Conservation (phyloP, 2,329 filamentous ascomycete genomes). For the Exophiala oligosperma region DNA sequence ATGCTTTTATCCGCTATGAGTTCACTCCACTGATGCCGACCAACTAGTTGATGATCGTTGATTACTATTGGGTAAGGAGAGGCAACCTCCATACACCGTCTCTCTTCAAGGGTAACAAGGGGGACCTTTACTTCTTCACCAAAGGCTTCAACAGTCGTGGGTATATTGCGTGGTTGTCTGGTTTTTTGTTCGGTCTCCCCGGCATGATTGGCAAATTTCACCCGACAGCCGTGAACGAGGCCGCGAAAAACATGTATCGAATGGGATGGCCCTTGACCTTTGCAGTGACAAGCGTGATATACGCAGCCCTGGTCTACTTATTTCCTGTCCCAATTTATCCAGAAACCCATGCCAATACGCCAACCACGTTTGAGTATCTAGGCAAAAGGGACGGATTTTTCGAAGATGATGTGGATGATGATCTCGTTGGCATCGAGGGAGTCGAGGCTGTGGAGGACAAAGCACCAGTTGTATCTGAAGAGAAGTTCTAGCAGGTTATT, state of each 20-base stretch:
- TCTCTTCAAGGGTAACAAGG: constrained; percentile 31
- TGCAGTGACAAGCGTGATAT: not conserved
- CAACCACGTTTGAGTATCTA: constrained; percentile 1
- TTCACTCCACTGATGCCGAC: not conserved
- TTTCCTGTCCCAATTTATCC: constrained; percentile 1
- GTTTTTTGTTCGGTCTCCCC: constrained; percentile 1
- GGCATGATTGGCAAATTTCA: not conserved
- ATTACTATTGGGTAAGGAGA: constrained; percentile 39
- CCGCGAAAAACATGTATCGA: constrained; percentile 3
- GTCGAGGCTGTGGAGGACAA: not conserved
- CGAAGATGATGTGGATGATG: not conserved
- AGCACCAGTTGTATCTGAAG: not conserved
- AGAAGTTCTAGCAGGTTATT: not conserved
- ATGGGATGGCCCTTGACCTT: constrained; percentile 2
- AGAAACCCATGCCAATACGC: not conserved
- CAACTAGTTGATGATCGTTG: constrained; percentile 37
- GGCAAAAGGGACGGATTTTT: constrained; percentile 2
- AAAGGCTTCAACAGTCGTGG: constrained; percentile 6
- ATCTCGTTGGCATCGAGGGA: constrained; percentile 1
- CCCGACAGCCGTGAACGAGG: constrained; percentile 1
- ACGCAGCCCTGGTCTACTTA: not conserved
- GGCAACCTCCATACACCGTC: constrained; percentile 44
- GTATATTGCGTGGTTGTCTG: not conserved
- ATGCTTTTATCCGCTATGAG: not conserved
- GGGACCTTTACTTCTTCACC: constrained; percentile 1